These are phyloP conservation scores for Boletellus ananas DNA, from an alignment of 768 basidiomycete genomes.

Conservation along the genomic window DNA sequence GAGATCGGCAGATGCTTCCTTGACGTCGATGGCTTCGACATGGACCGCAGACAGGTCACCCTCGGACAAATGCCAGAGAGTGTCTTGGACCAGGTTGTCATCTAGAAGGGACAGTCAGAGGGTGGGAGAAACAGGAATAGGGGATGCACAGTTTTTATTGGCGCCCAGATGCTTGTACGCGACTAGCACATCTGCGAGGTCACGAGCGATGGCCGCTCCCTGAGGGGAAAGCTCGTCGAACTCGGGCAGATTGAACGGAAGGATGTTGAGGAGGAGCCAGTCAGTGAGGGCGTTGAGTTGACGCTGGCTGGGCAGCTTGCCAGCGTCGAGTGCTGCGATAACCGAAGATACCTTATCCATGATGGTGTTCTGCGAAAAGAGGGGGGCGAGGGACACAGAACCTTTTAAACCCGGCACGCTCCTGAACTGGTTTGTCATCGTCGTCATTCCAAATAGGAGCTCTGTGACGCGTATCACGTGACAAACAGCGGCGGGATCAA, in stretches of 20 bases:
- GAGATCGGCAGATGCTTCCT: conserved; percentile 49
- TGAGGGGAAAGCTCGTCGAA: conserved; percentile 48
- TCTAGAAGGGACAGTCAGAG: conserved; percentile 33
- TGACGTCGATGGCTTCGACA: conserved; percentile 36
- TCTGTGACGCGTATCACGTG: conserved; percentile 18
- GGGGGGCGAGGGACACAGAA: too few relatives aligned
- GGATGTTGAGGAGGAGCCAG: conserved; percentile 47
- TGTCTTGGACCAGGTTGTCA: conserved; percentile 62
- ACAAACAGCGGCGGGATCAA: not conserved
- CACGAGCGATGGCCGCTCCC: conserved; percentile 49
- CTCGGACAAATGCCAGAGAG: conserved; percentile 60
- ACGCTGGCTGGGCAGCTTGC: conserved; percentile 62
- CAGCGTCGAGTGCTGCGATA: conserved; percentile 64
- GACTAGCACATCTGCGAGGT: conserved; percentile 49
- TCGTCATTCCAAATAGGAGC: conserved; percentile 21
- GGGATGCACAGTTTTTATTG: conserved; percentile 54
- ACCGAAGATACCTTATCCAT: conserved; percentile 67
- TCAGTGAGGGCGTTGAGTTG: conserved; percentile 55
- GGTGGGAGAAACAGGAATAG: not conserved
- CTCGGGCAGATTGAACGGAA: conserved; percentile 40
- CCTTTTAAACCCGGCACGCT: not conserved
- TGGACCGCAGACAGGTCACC: conserved; percentile 44
- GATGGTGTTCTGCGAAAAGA: not conserved
- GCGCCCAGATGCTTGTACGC: conserved; percentile 53
- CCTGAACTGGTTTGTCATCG: conserved; percentile 1